Evolutionary conservation across 257 asterid species (phyloP).

Genomic region (Coffea canephora): DNA sequence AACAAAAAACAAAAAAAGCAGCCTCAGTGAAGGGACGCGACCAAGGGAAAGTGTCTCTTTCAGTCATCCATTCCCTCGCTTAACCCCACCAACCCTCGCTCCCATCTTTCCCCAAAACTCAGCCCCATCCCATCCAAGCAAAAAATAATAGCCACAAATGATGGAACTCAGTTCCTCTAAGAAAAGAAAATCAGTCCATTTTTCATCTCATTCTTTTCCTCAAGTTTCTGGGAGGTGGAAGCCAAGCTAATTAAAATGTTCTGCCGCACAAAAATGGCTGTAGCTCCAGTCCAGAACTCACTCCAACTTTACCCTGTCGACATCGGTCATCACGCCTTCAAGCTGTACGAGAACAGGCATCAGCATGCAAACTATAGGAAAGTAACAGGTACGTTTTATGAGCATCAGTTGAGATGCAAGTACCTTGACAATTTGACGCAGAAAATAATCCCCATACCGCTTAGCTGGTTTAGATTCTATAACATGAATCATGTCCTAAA

Average conservation of each 20-base stretch:
- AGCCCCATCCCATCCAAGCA: not conserved
- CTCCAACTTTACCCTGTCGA: constrained; percentile 58
- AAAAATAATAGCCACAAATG: not conserved
- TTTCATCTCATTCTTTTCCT: not conserved
- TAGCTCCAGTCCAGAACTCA: constrained; percentile 4
- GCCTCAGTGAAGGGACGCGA: not conserved
- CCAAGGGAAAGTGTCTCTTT: not conserved
- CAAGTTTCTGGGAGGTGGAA: not conserved
- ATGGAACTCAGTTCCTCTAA: not conserved
- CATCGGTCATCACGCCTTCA: constrained; percentile 59
- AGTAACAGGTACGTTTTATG: not conserved
- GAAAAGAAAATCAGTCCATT: not conserved
- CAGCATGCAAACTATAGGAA: not conserved
- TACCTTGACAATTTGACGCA: constrained; percentile 83
- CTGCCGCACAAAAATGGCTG: not conserved
- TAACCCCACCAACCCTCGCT: not conserved
- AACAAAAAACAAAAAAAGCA: not conserved
- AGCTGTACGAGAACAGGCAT: constrained; percentile 41
- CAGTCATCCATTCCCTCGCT: not conserved
- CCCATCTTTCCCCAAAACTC: not conserved
- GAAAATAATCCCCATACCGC: constrained; percentile 61
- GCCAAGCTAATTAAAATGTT: not conserved
- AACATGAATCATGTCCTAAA: constrained; percentile 61
- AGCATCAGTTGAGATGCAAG: not conserved
- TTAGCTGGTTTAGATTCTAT: constrained; percentile 59